phyloP scores from a whole-genome alignment of 2,329 filamentous ascomycete genomes.

The Teratosphaeria zuluensis region DNA sequence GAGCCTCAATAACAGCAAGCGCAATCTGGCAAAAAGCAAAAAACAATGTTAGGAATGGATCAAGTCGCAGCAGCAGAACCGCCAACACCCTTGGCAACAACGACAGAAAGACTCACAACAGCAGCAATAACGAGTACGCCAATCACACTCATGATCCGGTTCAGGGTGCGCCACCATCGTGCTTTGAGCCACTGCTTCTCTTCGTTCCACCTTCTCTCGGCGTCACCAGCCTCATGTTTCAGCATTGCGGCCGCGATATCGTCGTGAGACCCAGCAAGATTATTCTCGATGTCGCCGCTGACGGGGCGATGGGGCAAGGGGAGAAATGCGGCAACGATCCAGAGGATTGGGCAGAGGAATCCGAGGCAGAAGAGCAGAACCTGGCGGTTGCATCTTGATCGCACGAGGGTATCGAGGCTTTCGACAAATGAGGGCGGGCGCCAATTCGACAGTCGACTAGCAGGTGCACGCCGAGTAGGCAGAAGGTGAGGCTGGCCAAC shows the following conservation, averaged over 20 bases:
- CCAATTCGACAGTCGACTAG: conserved; percentile 21
- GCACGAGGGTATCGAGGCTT: conserved; percentile 22
- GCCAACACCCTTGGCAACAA: background rate
- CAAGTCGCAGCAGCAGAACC: background rate
- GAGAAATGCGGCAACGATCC: conserved; percentile 27
- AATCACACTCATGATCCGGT: conserved; percentile 29
- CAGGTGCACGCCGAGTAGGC: conserved; percentile 14
- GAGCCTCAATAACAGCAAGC: conserved; percentile 25
- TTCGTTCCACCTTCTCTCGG: conserved; percentile 21
- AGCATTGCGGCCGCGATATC: conserved; percentile 21
- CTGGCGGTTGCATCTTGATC: conserved; percentile 25
- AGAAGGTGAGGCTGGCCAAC: conserved; percentile 18
- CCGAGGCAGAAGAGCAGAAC: conserved; percentile 27
- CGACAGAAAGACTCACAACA: conserved; percentile 20
- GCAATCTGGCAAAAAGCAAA: conserved; percentile 17
- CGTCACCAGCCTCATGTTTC: conserved; percentile 21
- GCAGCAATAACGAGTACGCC: conserved; percentile 26
- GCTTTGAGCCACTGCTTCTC: conserved; percentile 25
- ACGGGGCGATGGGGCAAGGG: conserved; percentile 22
- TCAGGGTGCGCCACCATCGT: conserved; percentile 28
- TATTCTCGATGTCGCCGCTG: conserved; percentile 15
- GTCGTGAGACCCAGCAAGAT: conserved; percentile 13
- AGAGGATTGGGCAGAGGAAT: conserved; percentile 26
- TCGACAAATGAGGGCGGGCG: conserved; percentile 26
- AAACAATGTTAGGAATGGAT: background rate